phyloP scores from a whole-genome alignment of 2,329 filamentous ascomycete species.

The Fusarium citri region DNA sequence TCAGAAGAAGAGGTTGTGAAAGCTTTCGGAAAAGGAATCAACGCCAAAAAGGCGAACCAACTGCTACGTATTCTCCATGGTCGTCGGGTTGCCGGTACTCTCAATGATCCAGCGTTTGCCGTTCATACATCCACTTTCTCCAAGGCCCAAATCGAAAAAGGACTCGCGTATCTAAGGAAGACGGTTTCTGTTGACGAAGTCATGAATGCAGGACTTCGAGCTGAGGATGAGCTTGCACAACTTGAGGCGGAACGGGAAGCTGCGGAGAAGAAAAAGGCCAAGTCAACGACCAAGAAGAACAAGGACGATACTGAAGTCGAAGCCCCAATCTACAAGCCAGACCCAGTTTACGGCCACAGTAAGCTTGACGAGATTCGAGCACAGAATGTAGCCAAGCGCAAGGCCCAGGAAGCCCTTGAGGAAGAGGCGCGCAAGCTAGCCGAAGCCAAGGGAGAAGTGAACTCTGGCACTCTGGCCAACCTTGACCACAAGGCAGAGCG shows the following conservation, averaged over 20 bases:
- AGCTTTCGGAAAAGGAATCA: slow-evolving; percentile 64
- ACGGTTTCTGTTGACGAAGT: slow-evolving; percentile 69
- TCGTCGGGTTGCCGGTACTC: slow-evolving; percentile 71
- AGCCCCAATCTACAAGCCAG: slow-evolving; percentile 48
- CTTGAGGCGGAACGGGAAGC: slow-evolving; percentile 58
- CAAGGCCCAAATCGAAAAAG: slow-evolving; percentile 56
- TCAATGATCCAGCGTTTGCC: slow-evolving; percentile 67
- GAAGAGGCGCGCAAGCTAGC: slow-evolving; percentile 56
- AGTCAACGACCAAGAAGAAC: slow-evolving; percentile 37
- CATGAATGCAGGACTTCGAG: slow-evolving; percentile 69
- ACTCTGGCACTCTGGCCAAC: slow-evolving; percentile 57
- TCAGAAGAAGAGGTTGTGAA: slow-evolving; percentile 57
- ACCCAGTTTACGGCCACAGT: slow-evolving; percentile 69
- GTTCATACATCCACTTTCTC: slow-evolving; percentile 61
- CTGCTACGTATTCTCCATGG: slow-evolving; percentile 71
- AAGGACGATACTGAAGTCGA: slow-evolving; percentile 34
- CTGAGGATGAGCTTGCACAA: slow-evolving; percentile 70
- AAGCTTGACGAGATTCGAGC: slow-evolving; percentile 68
- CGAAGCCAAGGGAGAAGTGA: slow-evolving; percentile 56
- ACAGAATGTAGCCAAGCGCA: slow-evolving; percentile 61
- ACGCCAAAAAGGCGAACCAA: slow-evolving; percentile 60
- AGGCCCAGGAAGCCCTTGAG: slow-evolving; percentile 59
- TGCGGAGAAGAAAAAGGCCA: slow-evolving; percentile 36
- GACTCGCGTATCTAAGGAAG: slow-evolving; percentile 66
- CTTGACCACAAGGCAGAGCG: slow-evolving; percentile 52